Percentiles rank a stretch among this genome's conserved stretches.
phyloP scores from a whole-genome alignment of 1,139 yeast species.

The Lodderomyces orthopsilosis region DNA sequence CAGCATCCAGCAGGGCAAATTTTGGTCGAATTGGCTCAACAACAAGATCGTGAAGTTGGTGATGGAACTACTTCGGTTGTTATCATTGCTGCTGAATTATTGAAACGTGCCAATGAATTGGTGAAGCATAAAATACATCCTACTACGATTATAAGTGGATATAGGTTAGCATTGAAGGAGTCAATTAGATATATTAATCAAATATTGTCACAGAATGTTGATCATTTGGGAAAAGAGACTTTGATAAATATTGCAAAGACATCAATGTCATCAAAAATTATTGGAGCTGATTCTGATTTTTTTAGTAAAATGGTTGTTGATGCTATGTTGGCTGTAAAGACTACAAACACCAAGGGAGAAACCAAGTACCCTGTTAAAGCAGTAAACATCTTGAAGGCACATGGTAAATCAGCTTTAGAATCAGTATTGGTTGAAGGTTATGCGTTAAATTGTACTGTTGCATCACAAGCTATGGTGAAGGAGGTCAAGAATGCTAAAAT shows the following conservation, averaged over 20 bases:
- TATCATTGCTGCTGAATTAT: slow-evolving; percentile 87
- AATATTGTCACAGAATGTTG: slow-evolving; percentile 79
- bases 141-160: slow-evolving; percentile 95
- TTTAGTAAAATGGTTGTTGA: slow-evolving; percentile 91
- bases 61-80: slow-evolving; percentile 98
- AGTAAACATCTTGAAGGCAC: slow-evolving; percentile 92
- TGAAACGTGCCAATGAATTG: slow-evolving; percentile 90
- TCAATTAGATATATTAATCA: slow-evolving; percentile 87
- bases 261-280: slow-evolving; percentile 94
- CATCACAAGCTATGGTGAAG: slow-evolving; percentile 95
- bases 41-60: slow-evolving; percentile 98
- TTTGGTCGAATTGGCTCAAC: slow-evolving; percentile 95
- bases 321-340: slow-evolving; percentile 92
- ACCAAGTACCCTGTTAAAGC: slow-evolving; percentile 95
- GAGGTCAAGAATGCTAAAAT: slow-evolving; percentile 72
- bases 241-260: slow-evolving; percentile 89
- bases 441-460: slow-evolving; percentile 95
- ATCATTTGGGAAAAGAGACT: slow-evolving; percentile 78
- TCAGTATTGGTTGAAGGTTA: slow-evolving; percentile 88
- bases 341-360: slow-evolving; percentile 86
- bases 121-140: slow-evolving; percentile 95
- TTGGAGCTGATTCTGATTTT: slow-evolving; percentile 93
- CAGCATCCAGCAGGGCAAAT: slow-evolving; percentile 99
- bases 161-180: slow-evolving; percentile 88
- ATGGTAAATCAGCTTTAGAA: slow-evolving; percentile 89